These are phyloP conservation scores for Alternaria infectoria DNA, from an alignment of 2,329 filamentous ascomycete genomes.

Conservation along the genomic window DNA sequence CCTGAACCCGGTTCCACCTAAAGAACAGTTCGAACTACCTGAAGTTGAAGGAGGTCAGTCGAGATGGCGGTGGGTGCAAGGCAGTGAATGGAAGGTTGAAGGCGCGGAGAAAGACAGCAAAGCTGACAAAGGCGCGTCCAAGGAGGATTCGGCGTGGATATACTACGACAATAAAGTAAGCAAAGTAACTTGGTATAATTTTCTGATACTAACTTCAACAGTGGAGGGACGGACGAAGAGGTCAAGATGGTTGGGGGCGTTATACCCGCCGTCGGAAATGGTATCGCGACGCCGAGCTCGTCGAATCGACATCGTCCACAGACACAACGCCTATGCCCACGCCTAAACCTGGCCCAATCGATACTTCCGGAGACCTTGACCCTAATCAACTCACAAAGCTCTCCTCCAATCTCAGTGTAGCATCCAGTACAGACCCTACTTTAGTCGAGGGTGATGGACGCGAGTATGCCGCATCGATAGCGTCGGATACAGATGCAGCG, in stretches of 20 bases:
- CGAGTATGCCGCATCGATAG: conserved; percentile 34
- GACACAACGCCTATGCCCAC: conserved; percentile 55
- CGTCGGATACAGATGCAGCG: conserved; percentile 38
- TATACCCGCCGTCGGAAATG: conserved; percentile 95
- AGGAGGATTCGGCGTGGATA: conserved; percentile 79
- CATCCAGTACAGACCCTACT: conserved; percentile 32
- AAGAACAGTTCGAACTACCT: conserved; percentile 73
- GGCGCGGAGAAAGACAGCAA: conserved; percentile 59
- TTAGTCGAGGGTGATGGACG: conserved; percentile 27
- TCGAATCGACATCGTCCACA: conserved; percentile 67
- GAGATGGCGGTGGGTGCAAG: conserved; percentile 82
- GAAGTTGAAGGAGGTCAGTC: conserved; percentile 69
- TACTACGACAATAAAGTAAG: conserved; percentile 95
- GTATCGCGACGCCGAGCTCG: conserved; percentile 94
- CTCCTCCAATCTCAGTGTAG: conserved; percentile 32
- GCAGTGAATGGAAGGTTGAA: conserved; percentile 86
- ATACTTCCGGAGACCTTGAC: conserved; percentile 31
- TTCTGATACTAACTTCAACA: conserved; percentile 47
- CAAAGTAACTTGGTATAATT: background rate
- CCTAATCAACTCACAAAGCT: conserved; percentile 28
- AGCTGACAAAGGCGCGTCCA: conserved; percentile 45
- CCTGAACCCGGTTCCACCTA: conserved; percentile 77
- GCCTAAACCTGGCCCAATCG: conserved; percentile 41
- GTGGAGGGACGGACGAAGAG: conserved; percentile 89
- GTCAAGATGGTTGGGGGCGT: conserved; percentile 88